Base-by-base conservation (phyloP, 2,329 filamentous ascomycete species). In the Plenodomus tracheiphilus region DNA sequence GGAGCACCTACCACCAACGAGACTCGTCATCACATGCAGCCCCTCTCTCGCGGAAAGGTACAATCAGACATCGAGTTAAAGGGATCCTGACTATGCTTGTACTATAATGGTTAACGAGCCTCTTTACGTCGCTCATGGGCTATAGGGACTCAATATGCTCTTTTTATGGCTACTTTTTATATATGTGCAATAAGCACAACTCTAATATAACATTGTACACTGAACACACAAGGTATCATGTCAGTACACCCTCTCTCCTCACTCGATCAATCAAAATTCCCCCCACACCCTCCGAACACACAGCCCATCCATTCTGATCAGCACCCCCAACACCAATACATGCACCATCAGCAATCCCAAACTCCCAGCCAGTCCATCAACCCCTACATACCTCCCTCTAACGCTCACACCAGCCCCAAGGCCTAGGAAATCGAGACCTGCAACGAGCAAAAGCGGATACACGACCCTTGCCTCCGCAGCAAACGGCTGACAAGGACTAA, bases 401-500 rank as follows among this genome's bases (percentile, higher is more conserved):
- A 57, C 39, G 2, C 45, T 51, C 25, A 61, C 40, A 0, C 53
- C 51, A 11, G 60, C 36, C 2, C 60, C 58, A 15, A 74, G 54
- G 2, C 71, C 56, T 1, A 74, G 62, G 15, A 82, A 70, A 54
- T 92, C 89, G 11, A 91, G 60, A 1, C 81, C 83, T 8, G 89
- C 90, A 7, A 93, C 69, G 3, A 81, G 72, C 4, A 95, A 74
- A 2, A 96, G 75, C 2, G 87, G 84, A 57, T 87, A 85, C 4
- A 84, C 78, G 4, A 91, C 73, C 69, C 81, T 81, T 6, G 83
- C 76, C 38, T 81, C 85, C n/a, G 83, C 79, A 37, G 85, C 84
- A 48, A 85, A 85, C 0, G 91, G 91, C 67, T 84, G 84, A 69
- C 91, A 96, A 1, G 86, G 82, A 39, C 81, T 78, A 2, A 81